Evolutionary conservation across 768 basidiomycete species (phyloP).

Genomic region (Russula abietina): DNA sequence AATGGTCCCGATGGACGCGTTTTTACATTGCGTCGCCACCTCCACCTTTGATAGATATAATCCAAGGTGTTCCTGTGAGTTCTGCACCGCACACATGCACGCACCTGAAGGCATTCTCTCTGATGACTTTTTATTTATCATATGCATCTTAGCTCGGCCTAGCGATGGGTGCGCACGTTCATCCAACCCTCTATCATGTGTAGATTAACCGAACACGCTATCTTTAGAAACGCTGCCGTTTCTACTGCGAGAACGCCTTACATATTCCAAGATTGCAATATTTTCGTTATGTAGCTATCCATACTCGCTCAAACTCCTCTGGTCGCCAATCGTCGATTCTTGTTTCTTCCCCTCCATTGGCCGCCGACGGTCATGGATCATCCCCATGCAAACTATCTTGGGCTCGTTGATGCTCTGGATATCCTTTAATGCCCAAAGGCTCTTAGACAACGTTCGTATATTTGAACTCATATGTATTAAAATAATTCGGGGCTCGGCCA

Average conservation of each 20-base stretch:
- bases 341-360: slow-evolving; percentile 76
- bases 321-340: slow-evolving; percentile 97
- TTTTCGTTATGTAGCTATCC: slow-evolving; percentile 91
- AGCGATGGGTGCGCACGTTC: slow-evolving; percentile 23
- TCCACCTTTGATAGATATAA: slow-evolving; percentile 32
- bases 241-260: slow-evolving; percentile 88
- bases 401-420: slow-evolving; percentile 79
- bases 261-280: slow-evolving; percentile 93
- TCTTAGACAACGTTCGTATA: slow-evolving; percentile 67
- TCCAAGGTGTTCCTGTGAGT: slow-evolving; percentile 86
- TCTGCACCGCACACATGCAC: background rate
- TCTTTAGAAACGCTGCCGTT: slow-evolving; percentile 86
- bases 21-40: background rate
- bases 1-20: background rate
- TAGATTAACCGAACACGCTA: slow-evolving; percentile 29
- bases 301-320: slow-evolving; percentile 93
- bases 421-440: slow-evolving; percentile 62
- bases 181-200: slow-evolving; percentile 53
- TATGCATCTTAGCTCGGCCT: slow-evolving; percentile 5
- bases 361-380: slow-evolving; percentile 96
- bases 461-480: background rate
- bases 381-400: slow-evolving; percentile 91
- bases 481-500: background rate
- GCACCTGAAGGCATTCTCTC: background rate
- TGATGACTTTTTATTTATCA: background rate